Conservation (phyloP, 2,329 filamentous ascomycete species). For the Paraconiothyrium sp. region DNA sequence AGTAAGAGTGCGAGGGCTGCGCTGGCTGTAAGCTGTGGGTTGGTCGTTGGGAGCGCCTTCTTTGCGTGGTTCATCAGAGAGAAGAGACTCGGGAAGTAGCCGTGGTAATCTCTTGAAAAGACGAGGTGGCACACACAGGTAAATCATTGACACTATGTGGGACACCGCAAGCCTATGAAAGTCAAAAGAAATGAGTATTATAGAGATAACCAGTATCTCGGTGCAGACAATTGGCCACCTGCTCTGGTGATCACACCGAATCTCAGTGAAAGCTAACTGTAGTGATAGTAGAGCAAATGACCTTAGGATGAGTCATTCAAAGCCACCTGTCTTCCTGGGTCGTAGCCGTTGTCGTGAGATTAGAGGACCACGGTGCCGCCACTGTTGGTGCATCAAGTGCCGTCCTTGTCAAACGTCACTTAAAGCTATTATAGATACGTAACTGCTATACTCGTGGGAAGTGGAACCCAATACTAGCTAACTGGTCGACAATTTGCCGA, state of each 20-base stretch:
- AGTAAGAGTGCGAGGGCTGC: slow-evolving; percentile 64
- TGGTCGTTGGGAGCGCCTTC: slow-evolving; percentile 61
- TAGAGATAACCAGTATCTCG: no score
- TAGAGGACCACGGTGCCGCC: slow-evolving; percentile 68
- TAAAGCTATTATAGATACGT: background rate
- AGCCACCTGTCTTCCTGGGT: slow-evolving; percentile 69
- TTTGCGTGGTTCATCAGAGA: slow-evolving; percentile 58
- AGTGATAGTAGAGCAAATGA: slow-evolving; percentile 31
- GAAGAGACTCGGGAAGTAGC: slow-evolving; percentile 45
- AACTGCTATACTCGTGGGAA: background rate
- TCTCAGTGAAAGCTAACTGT: slow-evolving; percentile 33
- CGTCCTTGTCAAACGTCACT: slow-evolving; percentile 58
- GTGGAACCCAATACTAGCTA: background rate
- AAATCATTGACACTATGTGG: no score
- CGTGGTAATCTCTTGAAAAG: no score
- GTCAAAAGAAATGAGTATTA: background rate
- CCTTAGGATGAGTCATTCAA: slow-evolving; percentile 58
- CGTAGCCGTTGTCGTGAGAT: slow-evolving; percentile 67
- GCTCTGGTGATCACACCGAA: slow-evolving; percentile 61
- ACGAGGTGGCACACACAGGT: no score
- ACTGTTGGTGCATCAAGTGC: slow-evolving; percentile 59
- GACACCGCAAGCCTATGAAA: no score
- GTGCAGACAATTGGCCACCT: slow-evolving; percentile 52
- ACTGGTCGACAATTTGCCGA: background rate
- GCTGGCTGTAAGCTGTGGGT: slow-evolving; percentile 59